A percentile compares a stretch with the other conserved stretches of the same genome.
Evolutionary conservation across 257 asterid genomes (phyloP).

Genomic region (Capsicum rhomboideum): DNA sequence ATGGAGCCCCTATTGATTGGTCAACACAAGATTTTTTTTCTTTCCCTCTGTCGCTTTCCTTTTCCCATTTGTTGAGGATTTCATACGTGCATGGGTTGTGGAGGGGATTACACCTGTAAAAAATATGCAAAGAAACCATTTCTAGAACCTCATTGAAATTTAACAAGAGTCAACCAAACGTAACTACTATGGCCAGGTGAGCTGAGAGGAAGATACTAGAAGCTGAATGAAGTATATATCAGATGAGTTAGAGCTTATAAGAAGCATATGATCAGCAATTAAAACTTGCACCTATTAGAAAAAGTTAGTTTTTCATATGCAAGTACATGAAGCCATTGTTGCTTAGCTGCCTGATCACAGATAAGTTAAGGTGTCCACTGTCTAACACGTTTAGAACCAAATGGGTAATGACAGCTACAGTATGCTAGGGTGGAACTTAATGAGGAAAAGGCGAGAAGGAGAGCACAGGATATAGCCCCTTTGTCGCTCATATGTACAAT

Average conservation of each 20-base stretch:
- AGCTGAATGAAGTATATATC: too few relatives aligned
- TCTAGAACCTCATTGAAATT: neutral
- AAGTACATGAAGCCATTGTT: neutral
- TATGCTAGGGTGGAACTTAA: neutral
- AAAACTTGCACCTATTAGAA: neutral
- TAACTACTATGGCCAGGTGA: neutral
- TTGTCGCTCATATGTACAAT: too few relatives aligned
- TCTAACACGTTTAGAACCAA: neutral
- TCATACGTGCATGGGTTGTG: neutral
- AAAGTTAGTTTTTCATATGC: neutral
- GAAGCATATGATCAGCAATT: neutral
- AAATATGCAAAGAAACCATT: neutral
- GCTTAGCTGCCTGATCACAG: neutral
- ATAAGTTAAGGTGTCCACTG: neutral
- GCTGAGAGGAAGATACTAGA: too few relatives aligned
- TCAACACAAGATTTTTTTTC: neutral
- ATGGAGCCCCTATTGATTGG: neutral
- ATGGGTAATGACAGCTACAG: too few relatives aligned
- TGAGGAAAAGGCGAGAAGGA: neutral
- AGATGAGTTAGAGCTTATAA: too few relatives aligned
- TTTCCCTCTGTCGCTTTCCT: neutral
- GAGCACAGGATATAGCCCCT: neutral
- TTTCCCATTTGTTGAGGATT: neutral
- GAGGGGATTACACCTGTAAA: neutral
- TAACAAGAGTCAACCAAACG: too few relatives aligned